Evolutionary conservation across 169 alveolate genomes (phyloP).

Genomic region (Plasmodium gonderi): DNA sequence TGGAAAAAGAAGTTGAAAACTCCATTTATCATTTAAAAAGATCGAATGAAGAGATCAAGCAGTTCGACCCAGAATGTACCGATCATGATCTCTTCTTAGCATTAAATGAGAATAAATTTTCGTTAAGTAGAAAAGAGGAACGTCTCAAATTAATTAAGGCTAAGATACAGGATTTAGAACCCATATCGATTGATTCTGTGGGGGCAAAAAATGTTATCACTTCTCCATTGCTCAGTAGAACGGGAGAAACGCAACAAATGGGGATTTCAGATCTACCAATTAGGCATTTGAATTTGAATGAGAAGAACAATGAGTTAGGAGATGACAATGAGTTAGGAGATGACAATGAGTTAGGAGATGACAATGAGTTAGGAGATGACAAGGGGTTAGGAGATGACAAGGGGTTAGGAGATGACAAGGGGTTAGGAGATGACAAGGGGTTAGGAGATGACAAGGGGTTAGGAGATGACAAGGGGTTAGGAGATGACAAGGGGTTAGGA

Average conservation of each 20-base stretch:
- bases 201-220: background rate
- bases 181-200: background rate
- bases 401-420: background rate
- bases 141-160: slow-evolving; percentile 9
- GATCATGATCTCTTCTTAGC: slow-evolving; percentile 63
- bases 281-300: too few species aligned
- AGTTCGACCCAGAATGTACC: slow-evolving; percentile 46
- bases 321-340: background rate
- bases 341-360: background rate
- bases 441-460: background rate
- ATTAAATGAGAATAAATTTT: slow-evolving; percentile 56
- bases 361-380: too few species aligned
- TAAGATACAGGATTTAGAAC: slow-evolving; percentile 17
- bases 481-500: background rate
- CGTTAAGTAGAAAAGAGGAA: slow-evolving; percentile 55
- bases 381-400: background rate
- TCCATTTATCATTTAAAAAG: slow-evolving; percentile 59
- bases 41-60: slow-evolving; percentile 64
- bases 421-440: background rate
- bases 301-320: background rate
- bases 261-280: background rate
- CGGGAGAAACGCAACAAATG: background rate
- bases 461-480: background rate
- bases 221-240: background rate
- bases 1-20: slow-evolving; percentile 53